These are phyloP conservation scores for Uronychia setigera DNA, from an alignment of 73 alveolate species.

Conservation along the genomic window DNA sequence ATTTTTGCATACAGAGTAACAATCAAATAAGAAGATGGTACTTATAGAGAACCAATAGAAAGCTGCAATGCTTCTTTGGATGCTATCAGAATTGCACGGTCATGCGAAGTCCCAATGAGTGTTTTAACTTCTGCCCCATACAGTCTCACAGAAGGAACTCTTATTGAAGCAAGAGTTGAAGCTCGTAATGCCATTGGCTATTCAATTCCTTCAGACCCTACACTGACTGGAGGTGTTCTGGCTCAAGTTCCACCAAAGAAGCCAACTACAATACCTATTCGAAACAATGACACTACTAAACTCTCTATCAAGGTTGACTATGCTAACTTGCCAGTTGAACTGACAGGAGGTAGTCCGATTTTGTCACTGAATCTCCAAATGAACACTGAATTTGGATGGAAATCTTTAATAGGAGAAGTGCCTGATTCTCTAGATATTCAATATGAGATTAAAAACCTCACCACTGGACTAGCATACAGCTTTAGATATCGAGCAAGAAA, in stretches of 20 bases:
- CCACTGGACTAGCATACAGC: neutral
- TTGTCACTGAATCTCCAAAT: constrained; percentile 46
- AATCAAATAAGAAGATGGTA: neutral
- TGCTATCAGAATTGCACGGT: neutral
- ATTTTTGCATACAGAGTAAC: neutral
- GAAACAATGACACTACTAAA: constrained; percentile 9
- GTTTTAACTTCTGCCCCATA: constrained; percentile 22
- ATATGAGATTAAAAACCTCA: constrained; percentile 27
- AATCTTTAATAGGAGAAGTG: neutral
- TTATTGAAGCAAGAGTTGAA: constrained; percentile 34
- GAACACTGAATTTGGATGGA: constrained; percentile 26
- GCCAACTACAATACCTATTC: constrained; percentile 44
- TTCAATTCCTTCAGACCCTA: neutral
- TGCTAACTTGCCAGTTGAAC: constrained; percentile 4
- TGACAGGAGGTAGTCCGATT: constrained; percentile 57
- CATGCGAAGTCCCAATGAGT: constrained; percentile 40
- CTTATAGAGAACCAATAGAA: neutral
- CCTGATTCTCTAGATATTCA: neutral
- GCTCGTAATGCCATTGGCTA: constrained; percentile 45
- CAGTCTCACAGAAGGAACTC: constrained; percentile 25
- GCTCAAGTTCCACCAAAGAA: constrained; percentile 39
- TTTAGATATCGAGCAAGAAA: constrained; percentile 15
- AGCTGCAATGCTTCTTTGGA: constrained; percentile 33
- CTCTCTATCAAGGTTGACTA: constrained; percentile 51
- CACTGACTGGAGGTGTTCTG: constrained; percentile 22